Evolutionary conservation across 192 early-diverging fungal genomes (phyloP), one percentile per base, ranked within the genome.

Genomic region (Borealophlyctis nickersoniae): DNA sequence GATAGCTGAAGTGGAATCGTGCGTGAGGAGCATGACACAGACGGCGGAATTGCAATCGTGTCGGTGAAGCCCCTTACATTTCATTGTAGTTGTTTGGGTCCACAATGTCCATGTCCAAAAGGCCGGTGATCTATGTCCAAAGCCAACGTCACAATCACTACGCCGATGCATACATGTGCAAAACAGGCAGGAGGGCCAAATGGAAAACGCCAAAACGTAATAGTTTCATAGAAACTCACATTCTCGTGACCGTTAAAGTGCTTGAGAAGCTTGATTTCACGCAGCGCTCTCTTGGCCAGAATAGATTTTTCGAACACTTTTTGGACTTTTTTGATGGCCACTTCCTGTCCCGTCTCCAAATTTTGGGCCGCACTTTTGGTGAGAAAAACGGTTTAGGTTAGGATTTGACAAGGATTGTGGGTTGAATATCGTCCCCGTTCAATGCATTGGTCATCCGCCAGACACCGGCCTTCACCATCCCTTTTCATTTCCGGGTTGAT

Each of bases 181-280:
- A n/a, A n/a, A n/a, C n/a, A n/a, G n/a, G n/a, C n/a, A n/a, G n/a
- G n/a, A n/a, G n/a, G n/a, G n/a, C n/a, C n/a, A n/a, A 23, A 23
- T 22, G 58, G 66, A n/a, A 22, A 36, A 23, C 13, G 14, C 13
- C 31, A 9, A 45, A n/a, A n/a, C n/a, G n/a, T n/a, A n/a, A n/a
- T n/a, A n/a, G n/a, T n/a, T n/a, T 56, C 62, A 49, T 64, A 62
- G 60, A 86, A 79, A 76, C 67, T 62, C 72, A 90, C 87, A 71
- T 98, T 98, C 61, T 98, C 94, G 67, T 97, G 91, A 33, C 93
- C 93, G 67, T 89, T 92, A 54, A 97, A 90, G 66, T 97, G 93
- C 51, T 87, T 79, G 67, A 97, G 82, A 11, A 97, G 77, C 73
- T 97, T 97, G 65, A 97, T 85, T 77, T 97, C 94, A 31, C 94